Evolutionary conservation across 345 rosid genomes (phyloP), one percentile per base, ranked within the genome.

Genomic region (Garcia nutans): DNA sequence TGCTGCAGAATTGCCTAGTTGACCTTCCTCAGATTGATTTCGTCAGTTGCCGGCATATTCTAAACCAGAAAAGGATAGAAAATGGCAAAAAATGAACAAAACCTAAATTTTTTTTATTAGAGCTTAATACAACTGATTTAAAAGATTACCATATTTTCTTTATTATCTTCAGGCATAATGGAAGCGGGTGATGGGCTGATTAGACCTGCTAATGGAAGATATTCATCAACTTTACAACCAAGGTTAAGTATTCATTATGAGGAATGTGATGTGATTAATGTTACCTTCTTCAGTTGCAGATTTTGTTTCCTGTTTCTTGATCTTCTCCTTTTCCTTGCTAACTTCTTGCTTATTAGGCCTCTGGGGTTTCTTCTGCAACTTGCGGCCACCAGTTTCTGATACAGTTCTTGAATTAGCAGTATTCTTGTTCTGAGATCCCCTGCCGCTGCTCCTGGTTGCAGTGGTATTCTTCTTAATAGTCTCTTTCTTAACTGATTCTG

Each of bases 131-230:
- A 15, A 31, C 24, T 10, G 26, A 12, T 2, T 24, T 33, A 55
- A 19, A 22, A 45, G 22, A 79, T 82, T 86, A 92, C 95, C 95
- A 82, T 63, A 72, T 93, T 95, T 84, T 95, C 98, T 82, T 95
- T 95, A 86, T 95, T 85, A 85, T 87, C 97, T 76, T 81, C 86
- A 47, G 78, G 71, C 17, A 70, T 42, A 55, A 71, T 75, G 47
- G 37, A 75, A 67, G 79, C 79, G 66, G 75, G 75, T 65, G 84
- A 44, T 71, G 90, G 80, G 78, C 82, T 72, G 49, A 65, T 80
- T n/a, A 77, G 68, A 85, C 86, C 98, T 88, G 87, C 57, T 65
- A 61, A 45, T 54, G 74, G 72, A 60, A 19, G 9, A 2, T 1
- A 71, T 52, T 33, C 12, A 42, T 66, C 23, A 24, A 16, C 49